phyloP scores from a whole-genome alignment of 1,139 yeast species.

The Geotrichum restrictum region DNA sequence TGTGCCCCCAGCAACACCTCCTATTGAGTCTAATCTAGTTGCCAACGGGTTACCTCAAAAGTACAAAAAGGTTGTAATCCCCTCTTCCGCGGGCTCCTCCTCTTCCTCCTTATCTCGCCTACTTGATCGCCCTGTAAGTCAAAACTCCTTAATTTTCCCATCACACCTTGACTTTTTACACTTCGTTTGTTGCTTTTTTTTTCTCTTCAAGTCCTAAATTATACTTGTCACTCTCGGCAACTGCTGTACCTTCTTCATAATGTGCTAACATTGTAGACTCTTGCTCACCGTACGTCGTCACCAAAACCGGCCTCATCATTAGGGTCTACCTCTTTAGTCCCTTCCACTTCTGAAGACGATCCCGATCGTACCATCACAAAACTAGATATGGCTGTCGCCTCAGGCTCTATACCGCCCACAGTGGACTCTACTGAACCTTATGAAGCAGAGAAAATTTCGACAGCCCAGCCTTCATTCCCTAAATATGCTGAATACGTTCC shows the following conservation, averaged over 20 bases:
- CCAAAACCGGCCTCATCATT: not conserved
- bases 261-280: not conserved
- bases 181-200: not conserved
- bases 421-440: not conserved
- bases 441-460: not conserved
- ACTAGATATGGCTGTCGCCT: not conserved
- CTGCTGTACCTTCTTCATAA: not conserved
- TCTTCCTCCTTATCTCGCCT: constrained; percentile 21
- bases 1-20: too few species aligned
- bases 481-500: not conserved
- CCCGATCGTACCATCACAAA: not conserved
- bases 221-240: not conserved
- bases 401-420: not conserved
- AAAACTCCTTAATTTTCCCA: not conserved
- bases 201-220: not conserved
- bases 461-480: not conserved
- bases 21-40: too few species aligned
- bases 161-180: not conserved
- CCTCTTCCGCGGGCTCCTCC: constrained; percentile 20
- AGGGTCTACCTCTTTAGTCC: constrained; percentile 4
- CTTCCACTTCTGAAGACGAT: not conserved
- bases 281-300: constrained; percentile 5
- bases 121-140: constrained; percentile 16
- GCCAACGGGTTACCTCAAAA: not conserved
- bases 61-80: constrained; percentile 22